Evolutionary conservation across 768 basidiomycete genomes (phyloP).

Genomic region (Suillus clintonianus): DNA sequence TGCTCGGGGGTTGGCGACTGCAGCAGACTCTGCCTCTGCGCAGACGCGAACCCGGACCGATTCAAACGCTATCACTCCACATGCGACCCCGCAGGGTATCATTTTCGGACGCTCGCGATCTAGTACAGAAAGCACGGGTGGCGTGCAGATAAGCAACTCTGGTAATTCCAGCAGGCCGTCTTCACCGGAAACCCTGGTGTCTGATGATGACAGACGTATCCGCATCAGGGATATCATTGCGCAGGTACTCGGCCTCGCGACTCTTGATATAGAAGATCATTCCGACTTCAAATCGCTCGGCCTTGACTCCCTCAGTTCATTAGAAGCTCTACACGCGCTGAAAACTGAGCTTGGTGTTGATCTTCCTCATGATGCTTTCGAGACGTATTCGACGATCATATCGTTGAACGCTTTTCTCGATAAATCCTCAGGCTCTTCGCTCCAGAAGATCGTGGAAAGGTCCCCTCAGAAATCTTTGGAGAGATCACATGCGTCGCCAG

Average conservation of each 20-base stretch:
- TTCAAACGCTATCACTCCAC: slow-evolving; percentile 29
- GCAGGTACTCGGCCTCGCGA: slow-evolving; percentile 37
- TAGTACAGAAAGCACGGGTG: slow-evolving; percentile 19
- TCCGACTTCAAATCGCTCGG: slow-evolving; percentile 54
- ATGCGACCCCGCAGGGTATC: slow-evolving; percentile 25
- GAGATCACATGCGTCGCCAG: not conserved
- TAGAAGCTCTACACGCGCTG: slow-evolving; percentile 58
- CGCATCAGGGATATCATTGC: slow-evolving; percentile 46
- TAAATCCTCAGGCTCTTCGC: not conserved
- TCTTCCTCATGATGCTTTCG: slow-evolving; percentile 49
- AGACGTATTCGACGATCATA: slow-evolving; percentile 38
- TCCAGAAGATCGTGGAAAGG: not conserved
- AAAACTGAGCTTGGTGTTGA: slow-evolving; percentile 41
- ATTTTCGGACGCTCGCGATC: slow-evolving; percentile 31
- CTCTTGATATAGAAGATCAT: slow-evolving; percentile 41
- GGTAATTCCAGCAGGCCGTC: slow-evolving; percentile 22
- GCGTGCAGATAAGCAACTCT: slow-evolving; percentile 5
- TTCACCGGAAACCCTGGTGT: slow-evolving; percentile 43
- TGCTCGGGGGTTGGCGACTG: slow-evolving; percentile 43
- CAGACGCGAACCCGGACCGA: slow-evolving; percentile 23
- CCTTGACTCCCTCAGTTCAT: slow-evolving; percentile 66
- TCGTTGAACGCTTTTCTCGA: slow-evolving; percentile 16
- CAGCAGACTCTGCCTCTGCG: slow-evolving; percentile 20
- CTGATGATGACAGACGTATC: slow-evolving; percentile 22
- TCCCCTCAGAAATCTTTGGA: not conserved